Evolutionary conservation across 2,329 filamentous ascomycete species (phyloP).

Genomic region (Colletotrichum shisoi): DNA sequence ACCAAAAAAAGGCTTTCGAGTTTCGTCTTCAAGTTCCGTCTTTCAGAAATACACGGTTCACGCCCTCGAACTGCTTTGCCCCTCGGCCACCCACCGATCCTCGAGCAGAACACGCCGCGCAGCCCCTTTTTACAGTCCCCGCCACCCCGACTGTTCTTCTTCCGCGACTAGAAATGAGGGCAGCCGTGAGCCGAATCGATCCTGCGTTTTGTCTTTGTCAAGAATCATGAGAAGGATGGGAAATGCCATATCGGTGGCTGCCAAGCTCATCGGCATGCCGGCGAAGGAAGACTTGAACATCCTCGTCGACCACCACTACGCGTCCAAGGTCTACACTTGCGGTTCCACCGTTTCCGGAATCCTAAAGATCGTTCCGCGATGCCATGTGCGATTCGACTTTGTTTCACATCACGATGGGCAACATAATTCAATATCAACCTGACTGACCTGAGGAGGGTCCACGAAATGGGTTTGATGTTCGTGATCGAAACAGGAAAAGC

Average conservation of each 20-base stretch:
- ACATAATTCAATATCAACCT: no score
- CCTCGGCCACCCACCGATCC: no score
- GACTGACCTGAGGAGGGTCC: no score
- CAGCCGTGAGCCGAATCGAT: not conserved
- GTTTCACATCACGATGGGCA: not conserved
- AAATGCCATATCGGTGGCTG: not conserved
- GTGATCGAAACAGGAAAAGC: no score
- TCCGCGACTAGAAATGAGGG: not conserved
- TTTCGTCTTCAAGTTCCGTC: no score
- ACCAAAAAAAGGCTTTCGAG: no score
- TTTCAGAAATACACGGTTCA: no score
- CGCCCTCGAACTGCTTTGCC: no score
- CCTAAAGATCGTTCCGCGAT: conserved; percentile 55
- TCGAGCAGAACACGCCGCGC: no score
- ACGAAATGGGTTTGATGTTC: no score
- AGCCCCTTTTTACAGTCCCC: no score
- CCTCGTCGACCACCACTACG: conserved; percentile 61
- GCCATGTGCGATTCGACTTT: conserved; percentile 58
- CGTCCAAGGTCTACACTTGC: conserved; percentile 63
- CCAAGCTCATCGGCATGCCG: not conserved
- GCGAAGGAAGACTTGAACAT: conserved; percentile 46
- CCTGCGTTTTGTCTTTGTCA: not conserved
- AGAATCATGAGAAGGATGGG: not conserved
- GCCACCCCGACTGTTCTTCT: no score
- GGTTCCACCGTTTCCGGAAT: conserved; percentile 60